Base-by-base conservation (phyloP, 78 protist genomes). In the Isochrysis galbana region DNA sequence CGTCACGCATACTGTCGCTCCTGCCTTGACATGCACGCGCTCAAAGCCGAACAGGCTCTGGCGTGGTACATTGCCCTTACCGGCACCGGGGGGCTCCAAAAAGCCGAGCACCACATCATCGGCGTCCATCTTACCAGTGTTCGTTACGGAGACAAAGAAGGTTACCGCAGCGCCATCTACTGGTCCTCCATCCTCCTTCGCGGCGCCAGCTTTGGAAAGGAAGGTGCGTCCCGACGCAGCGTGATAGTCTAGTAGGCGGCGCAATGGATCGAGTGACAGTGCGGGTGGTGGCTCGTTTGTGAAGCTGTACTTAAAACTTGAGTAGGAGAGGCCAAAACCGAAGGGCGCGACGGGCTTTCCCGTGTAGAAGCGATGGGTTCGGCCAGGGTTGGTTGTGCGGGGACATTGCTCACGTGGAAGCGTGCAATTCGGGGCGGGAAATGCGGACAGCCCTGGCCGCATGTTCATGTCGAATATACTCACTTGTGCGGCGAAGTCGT, bases 331-430 rank as follows among this genome's bases (percentile, higher is more conserved):
- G 51, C 87, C 87, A 23, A 21, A 42, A 25, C 87, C 87, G 14
- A 78, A 78, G 17, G 87, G 87, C 26, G 26, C 3, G 19, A 78
- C 51, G 21, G 87, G 21, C n/a, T 0, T 21, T 32, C 87, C 87
- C 29, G 51, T 42, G 87, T 78, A 78, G 51, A 78, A 78, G 87
- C 87, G 87, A 48, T 78, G 34, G 38, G 87, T 78, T 25, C 87
- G 87, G 23, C 87, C 87, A 11, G 87, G 84, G 84, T 77, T 77
- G 47, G 46, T 39, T 23, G 5, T 26, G 2, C 47, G 21, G 84
- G 29, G 21, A 32, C 23, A 32, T 41, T 4, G 7, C 47, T 39
- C 34, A 32, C 84, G 3, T 25, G 42, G n/a, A 5, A n/a, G n/a
- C n/a, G 82, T 19, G 84, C 84, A 77, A 46, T 39, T 46, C 2